These are phyloP conservation scores for Gossypium davidsonii DNA, from an alignment of 441 rosid species.

Conservation along the genomic window DNA sequence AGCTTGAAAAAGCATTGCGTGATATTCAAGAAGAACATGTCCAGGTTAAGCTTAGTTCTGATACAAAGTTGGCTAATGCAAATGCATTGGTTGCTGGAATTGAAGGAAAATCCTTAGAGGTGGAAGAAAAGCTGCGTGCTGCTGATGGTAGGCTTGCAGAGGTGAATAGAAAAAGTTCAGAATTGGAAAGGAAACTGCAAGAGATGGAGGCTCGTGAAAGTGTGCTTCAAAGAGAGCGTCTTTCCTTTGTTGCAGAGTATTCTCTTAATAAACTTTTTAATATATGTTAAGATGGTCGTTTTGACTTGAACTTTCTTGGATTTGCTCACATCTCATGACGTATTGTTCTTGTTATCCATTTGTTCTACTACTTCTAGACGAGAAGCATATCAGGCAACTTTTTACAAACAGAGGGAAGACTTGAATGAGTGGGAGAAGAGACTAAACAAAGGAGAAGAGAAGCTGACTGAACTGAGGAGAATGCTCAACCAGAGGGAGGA, in stretches of 20 bases:
- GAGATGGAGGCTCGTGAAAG: conserved; percentile 66
- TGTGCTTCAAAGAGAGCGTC: conserved; percentile 52
- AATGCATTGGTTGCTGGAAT: conserved; percentile 50
- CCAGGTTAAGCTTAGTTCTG: conserved; percentile 48
- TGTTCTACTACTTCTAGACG: conserved; percentile 38
- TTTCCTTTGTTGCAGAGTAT: conserved; percentile 70
- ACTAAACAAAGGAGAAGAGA: conserved; percentile 43
- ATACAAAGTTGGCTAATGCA: conserved; percentile 56
- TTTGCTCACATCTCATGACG: conserved; percentile 3
- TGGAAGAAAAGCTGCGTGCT: conserved; percentile 41
- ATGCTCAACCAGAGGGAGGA: conserved; percentile 48
- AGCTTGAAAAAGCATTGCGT: conserved; percentile 75
- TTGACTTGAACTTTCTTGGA: conserved; percentile 7
- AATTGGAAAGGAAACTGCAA: conserved; percentile 60
- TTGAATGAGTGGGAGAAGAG: conserved; percentile 68
- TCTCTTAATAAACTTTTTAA: conserved; percentile 14
- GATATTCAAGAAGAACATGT: conserved; percentile 45
- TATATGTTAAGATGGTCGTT: neutral
- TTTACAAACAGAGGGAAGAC: conserved; percentile 69
- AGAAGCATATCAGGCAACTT: conserved; percentile 67
- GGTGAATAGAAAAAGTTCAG: conserved; percentile 48
- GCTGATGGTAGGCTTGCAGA: conserved; percentile 67
- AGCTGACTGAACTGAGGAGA: conserved; percentile 44
- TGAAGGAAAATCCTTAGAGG: conserved; percentile 50
- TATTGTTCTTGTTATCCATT: conserved; percentile 11